Percentiles rank a stretch among this genome's conserved stretches.
These are phyloP conservation scores for Bryum argenteum DNA, from an alignment of 225 moss, liverwort and hornwort genomes.

Conservation along the genomic window DNA sequence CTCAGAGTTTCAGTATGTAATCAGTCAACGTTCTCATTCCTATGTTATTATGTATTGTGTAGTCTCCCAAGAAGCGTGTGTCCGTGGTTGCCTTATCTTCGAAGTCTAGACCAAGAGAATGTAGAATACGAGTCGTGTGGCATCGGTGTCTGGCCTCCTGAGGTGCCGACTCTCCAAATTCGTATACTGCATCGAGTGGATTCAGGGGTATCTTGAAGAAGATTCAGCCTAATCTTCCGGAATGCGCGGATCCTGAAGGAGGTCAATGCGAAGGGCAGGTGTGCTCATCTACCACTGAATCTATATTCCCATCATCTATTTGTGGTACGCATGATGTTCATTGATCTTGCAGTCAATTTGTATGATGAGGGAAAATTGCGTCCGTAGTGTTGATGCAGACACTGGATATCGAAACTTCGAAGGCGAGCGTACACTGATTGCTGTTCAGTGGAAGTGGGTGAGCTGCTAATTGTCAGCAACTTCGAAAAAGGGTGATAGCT, in stretches of 20 bases:
- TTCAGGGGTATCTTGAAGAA: slow-evolving; percentile 63
- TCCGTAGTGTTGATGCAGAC: slow-evolving; percentile 68
- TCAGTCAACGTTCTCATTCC: neutral
- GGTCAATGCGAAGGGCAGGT: slow-evolving; percentile 38
- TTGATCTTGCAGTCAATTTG: no score
- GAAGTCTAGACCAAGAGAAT: slow-evolving; percentile 68
- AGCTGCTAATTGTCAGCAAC: slow-evolving; percentile 38
- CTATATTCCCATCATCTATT: neutral
- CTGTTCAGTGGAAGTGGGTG: slow-evolving; percentile 48
- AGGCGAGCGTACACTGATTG: slow-evolving; percentile 35
- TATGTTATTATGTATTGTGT: slow-evolving; percentile 15
- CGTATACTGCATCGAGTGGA: slow-evolving; percentile 60
- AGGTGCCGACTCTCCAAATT: slow-evolving; percentile 67
- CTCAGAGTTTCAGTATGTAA: neutral
- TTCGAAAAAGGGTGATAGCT: neutral
- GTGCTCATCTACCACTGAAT: neutral
- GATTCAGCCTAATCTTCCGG: slow-evolving; percentile 55
- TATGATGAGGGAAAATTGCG: slow-evolving; percentile 56
- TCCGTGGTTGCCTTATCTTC: slow-evolving; percentile 71
- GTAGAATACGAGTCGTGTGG: slow-evolving; percentile 50
- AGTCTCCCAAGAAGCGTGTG: slow-evolving; percentile 54
- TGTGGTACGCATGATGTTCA: neutral
- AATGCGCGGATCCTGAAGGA: slow-evolving; percentile 56
- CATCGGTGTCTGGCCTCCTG: slow-evolving; percentile 54
- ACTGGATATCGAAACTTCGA: slow-evolving; percentile 47